These are phyloP conservation scores for Clathrospora elynae DNA, from an alignment of 2,329 filamentous ascomycete genomes.

Conservation along the genomic window DNA sequence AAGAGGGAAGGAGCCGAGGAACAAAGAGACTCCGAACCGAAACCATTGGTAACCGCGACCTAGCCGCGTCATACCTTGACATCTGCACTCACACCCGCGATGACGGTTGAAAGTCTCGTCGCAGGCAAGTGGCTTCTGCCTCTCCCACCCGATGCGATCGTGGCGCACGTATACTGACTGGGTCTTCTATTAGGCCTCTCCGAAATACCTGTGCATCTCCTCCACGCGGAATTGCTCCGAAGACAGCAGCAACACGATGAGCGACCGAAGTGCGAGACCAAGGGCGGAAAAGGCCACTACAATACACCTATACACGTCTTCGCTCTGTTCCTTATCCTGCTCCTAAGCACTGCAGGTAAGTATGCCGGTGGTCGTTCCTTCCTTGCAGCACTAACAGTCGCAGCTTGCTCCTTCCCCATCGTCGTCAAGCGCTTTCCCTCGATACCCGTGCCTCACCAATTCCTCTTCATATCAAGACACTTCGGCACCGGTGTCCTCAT, in stretches of 20 bases:
- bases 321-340: conserved; percentile 63
- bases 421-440: conserved; percentile 47
- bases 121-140: conserved; percentile 26
- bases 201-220: conserved; percentile 50
- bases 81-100: conserved; percentile 21
- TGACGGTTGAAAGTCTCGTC: conserved; percentile 21
- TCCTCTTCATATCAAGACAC: conserved; percentile 49
- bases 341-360: conserved; percentile 59
- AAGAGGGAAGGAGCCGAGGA: conserved; percentile 17
- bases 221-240: conserved; percentile 57
- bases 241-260: conserved; percentile 52
- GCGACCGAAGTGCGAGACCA: conserved; percentile 60
- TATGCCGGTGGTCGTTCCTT: conserved; percentile 1
- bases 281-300: conserved; percentile 54
- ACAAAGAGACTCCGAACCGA: conserved; percentile 28
- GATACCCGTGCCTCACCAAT: conserved; percentile 46
- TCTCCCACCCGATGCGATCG: not conserved
- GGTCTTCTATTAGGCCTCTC: conserved; percentile 28
- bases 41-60: conserved; percentile 14
- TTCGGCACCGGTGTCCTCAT: conserved; percentile 51
- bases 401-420: conserved; percentile 50
- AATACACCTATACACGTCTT: conserved; percentile 62
- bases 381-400: conserved; percentile 20
- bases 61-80: conserved; percentile 9
- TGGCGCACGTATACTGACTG: conserved; percentile 22